Base-by-base conservation (phyloP, 1,284 basidiomycete species). In the Leccinum proliferum region DNA sequence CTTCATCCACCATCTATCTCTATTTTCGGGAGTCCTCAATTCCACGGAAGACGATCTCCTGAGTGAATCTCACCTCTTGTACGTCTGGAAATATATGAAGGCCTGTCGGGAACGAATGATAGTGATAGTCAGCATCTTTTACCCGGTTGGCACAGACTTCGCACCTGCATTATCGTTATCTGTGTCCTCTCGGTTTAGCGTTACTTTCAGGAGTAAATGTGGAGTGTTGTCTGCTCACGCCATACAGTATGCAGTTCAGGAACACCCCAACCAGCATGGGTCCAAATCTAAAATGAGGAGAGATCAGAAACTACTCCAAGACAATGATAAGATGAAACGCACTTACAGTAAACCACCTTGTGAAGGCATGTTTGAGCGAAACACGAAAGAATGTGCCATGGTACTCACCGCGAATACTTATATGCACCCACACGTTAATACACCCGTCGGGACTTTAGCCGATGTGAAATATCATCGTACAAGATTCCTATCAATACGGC, bases 211-310 rank as follows among this genome's bases (percentile, higher is more conserved):
- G 15, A 41, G 57, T 25, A 21, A 9, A 11, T 14, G 35, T 4
- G 21, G 32, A 34, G 21, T 29, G 11, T 11, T 29, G 65, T 29
- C 32, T 34, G 65, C 76, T 66, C 60, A 82, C 80, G 60, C 81
- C 81, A 61, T 78, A 82, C 11, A 82, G 68, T 61, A 82, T 77
- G 73, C 77, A 77, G 62, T 81, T 81, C 34, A 81, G 60, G 65
- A 76, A 78, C 12, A 75, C 73, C 2, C 80, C 79, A 60, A 81
- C 69, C 39, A 82, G 72, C 73, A 81, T 77, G n/a, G 79, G 79
- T 29, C 78, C 79, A 63, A 75, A 80, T 15, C 79, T 80, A 59
- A n/a, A 48, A 48, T 4, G 7, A 53, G 53, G 21, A 14, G 35
- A 18, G 46, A 14, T 68, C 15, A 67, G 57, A 15, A 32, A 32